Evolutionary conservation across 192 early-diverging fungal species (phyloP).

Genomic region (Coemansia sp.): DNA sequence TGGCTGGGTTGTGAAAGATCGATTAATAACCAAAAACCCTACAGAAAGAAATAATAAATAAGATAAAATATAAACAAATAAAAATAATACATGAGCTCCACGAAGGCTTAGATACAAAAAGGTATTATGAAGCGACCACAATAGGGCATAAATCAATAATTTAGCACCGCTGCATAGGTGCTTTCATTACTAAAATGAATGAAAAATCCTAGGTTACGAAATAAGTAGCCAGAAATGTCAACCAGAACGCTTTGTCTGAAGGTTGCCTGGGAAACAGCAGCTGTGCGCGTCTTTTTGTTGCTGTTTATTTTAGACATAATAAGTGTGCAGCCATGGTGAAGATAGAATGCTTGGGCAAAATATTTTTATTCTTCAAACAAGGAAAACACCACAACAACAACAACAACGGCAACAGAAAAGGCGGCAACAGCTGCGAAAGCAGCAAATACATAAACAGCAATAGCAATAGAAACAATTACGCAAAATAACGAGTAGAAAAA

Average conservation of each 20-base stretch:
- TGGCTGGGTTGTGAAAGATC: background rate
- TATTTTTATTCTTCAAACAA: background rate
- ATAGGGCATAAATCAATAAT: background rate
- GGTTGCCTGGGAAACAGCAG: conserved; percentile 6
- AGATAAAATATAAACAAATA: background rate
- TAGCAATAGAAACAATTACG: background rate
- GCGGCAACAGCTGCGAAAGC: too few relatives aligned
- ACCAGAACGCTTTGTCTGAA: background rate
- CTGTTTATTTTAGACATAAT: background rate
- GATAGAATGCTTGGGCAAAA: background rate
- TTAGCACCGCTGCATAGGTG: background rate
- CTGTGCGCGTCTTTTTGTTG: conserved; percentile 13
- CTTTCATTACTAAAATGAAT: conserved; percentile 55
- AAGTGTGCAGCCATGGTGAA: background rate
- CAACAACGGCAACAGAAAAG: background rate
- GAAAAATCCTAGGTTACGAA: conserved; percentile 43
- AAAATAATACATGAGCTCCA: background rate
- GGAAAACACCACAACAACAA: background rate
- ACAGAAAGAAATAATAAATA: background rate
- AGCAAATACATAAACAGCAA: too few relatives aligned
- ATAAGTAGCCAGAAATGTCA: background rate
- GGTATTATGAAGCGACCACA: background rate
- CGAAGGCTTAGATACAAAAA: conserved; percentile 10
- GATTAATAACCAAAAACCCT: conserved; percentile 6
- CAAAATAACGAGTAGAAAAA: background rate